Evolutionary conservation across 257 asterid species (phyloP).

Genomic region (Solanum virginianum): DNA sequence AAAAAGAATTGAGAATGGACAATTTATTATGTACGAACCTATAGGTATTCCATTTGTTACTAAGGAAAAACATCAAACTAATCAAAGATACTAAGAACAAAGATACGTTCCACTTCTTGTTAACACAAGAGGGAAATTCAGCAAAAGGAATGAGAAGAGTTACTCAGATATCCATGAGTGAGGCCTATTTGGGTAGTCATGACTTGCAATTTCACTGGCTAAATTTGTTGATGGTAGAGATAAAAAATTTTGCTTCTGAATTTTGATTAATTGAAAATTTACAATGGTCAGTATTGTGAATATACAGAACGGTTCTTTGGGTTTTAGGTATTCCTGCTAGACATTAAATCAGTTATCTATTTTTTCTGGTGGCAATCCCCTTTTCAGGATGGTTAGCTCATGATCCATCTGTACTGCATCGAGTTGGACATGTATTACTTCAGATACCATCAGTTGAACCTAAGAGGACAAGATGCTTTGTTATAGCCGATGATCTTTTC

Average conservation of each 20-base stretch:
- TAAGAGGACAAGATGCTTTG: conserved; percentile 52
- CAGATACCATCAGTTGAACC: conserved; percentile 51
- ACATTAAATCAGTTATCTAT: neutral
- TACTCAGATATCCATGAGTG: neutral
- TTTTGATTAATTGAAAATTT: neutral
- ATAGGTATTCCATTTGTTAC: neutral
- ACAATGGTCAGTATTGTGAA: neutral
- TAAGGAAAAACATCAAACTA: neutral
- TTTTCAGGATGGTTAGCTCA: conserved; percentile 76
- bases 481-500: conserved; percentile 95
- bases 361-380: neutral
- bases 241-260: neutral
- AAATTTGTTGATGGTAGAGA: neutral
- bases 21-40: neutral
- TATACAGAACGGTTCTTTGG: neutral
- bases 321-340: neutral
- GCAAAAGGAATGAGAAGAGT: neutral
- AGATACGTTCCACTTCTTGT: neutral
- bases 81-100: neutral
- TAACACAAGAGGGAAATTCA: neutral
- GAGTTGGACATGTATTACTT: conserved; percentile 77
- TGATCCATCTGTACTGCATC: conserved; percentile 72
- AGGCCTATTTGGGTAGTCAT: neutral
- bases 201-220: neutral
- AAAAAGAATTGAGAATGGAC: neutral